Evolutionary conservation across 2,329 filamentous ascomycete genomes (phyloP), one percentile per base, ranked within the genome.

Genomic region (Trichoderma guizhouense): DNA sequence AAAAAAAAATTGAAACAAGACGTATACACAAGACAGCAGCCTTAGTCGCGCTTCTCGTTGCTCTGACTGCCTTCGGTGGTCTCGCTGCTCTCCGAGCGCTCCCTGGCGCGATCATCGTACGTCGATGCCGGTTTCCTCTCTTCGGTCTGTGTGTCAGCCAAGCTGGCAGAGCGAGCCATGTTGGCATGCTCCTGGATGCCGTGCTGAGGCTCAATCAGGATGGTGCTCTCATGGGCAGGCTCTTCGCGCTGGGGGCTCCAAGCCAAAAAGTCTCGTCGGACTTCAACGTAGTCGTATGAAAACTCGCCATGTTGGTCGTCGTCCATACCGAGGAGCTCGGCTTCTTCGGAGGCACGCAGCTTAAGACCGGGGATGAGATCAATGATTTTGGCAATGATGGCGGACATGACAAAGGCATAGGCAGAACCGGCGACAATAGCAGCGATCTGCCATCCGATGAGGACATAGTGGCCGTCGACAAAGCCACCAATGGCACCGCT

Each of bases 261-360:
- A 72, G 93, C 93, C 51, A 96, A 89, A 86, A 95, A 96, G 83
- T 96, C 93, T 78, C 93, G 90, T 79, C 93, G 91, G 72, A 95
- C 92, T 86, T 96, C 93, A 75, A 96, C 93, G 81, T 95, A 96
- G 81, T 96, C 93, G 85, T 95, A 95, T 14, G 93, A 93, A 79
- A 95, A 96, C 83, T 96, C 93, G 82, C 93, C 93, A 76, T 95
- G 92, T 84, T 96, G 93, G 83, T 95, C 93, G 79, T 95, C 93
- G 78, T 96, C 93, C 92, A 95, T 95, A 76, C 93, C 93, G 71
- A 95, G 89, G 14, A 95, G 89, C 82, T 96, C 93, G 28, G 93
- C 93, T 82, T 95, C 91, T 78, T 94, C 92, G 30, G 89, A 91
- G 9, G 93, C 92, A 72, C 93, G 92, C 60, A 96, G 91, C 80